Evolutionary conservation across 768 basidiomycete species (phyloP).

Genomic region (Xerocomellus chrysenteron): DNA sequence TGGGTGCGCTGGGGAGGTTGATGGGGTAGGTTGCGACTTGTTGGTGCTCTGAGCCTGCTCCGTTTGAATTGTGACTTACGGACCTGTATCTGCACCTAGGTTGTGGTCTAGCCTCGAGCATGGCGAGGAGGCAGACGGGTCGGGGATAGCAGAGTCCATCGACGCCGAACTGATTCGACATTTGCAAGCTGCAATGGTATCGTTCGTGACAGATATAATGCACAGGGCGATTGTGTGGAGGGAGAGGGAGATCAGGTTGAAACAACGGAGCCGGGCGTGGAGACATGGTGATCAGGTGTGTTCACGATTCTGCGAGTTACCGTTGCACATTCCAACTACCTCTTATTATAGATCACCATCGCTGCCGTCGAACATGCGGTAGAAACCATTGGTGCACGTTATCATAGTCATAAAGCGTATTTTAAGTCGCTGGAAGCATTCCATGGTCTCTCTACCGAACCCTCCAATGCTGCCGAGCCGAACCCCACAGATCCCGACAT

Average conservation of each 20-base stretch:
- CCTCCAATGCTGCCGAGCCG: slow-evolving; percentile 12
- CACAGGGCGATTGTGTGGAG: slow-evolving; percentile 52
- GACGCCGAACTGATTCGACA: slow-evolving; percentile 49
- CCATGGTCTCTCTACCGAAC: slow-evolving; percentile 1
- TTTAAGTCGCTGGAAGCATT: slow-evolving; percentile 36
- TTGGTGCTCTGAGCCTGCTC: slow-evolving; percentile 9
- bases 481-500: slow-evolving; percentile 2
- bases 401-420: slow-evolving; percentile 39
- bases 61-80: slow-evolving; percentile 4
- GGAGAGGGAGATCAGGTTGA: slow-evolving; percentile 58
- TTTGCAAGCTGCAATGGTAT: slow-evolving; percentile 44
- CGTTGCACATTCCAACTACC: not conserved
- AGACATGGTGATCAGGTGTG: slow-evolving; percentile 43
- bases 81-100: slow-evolving; percentile 10
- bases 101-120: slow-evolving; percentile 31
- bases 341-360: slow-evolving; percentile 38
- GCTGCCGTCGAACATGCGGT: slow-evolving; percentile 50
- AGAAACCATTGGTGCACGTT: slow-evolving; percentile 43
- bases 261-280: slow-evolving; percentile 63
- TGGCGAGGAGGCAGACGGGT: slow-evolving; percentile 20
- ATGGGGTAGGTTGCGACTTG: slow-evolving; percentile 40
- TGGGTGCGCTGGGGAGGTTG: slow-evolving; percentile 35
- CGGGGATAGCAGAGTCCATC: slow-evolving; percentile 36
- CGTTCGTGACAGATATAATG: slow-evolving; percentile 53
- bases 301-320: not conserved